phyloP scores from a whole-genome alignment of 2,329 filamentous ascomycete genomes.

The Apiospora koreana region DNA sequence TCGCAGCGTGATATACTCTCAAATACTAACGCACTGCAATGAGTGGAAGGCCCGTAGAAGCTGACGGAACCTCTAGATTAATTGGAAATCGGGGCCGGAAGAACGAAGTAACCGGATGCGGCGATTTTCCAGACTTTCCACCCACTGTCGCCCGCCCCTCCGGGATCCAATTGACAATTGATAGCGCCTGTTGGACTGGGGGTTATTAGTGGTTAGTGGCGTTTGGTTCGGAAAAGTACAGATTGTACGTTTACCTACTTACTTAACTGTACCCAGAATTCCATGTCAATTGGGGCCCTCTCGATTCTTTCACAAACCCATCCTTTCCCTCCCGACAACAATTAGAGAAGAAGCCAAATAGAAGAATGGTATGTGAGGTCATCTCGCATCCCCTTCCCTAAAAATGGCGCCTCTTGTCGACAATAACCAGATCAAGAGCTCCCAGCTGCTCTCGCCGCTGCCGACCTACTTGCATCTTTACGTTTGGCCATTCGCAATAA shows the following conservation, averaged over 20 bases:
- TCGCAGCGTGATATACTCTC: no score
- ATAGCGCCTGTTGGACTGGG: neutral
- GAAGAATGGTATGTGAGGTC: slow-evolving; percentile 6
- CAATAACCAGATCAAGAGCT: slow-evolving; percentile 83
- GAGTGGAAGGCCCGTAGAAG: neutral
- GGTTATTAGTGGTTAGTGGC: neutral
- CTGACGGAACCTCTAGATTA: neutral
- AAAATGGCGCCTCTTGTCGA: slow-evolving; percentile 70
- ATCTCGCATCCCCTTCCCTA: neutral
- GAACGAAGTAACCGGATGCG: slow-evolving; percentile 4
- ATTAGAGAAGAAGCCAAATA: neutral
- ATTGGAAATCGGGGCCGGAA: neutral
- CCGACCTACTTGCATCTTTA: slow-evolving; percentile 82
- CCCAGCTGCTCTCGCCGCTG: slow-evolving; percentile 85
- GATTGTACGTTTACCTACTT: slow-evolving; percentile 9
- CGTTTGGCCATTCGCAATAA: slow-evolving; percentile 86
- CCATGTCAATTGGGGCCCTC: neutral
- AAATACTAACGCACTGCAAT: neutral
- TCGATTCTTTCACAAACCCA: neutral
- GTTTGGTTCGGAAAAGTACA: slow-evolving; percentile 2
- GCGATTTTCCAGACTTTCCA: no score
- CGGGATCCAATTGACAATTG: neutral
- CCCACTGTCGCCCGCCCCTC: neutral
- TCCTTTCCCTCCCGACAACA: neutral
- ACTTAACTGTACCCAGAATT: neutral